phyloP scores from a whole-genome alignment of 768 basidiomycete genomes.

The Suillus lakei region DNA sequence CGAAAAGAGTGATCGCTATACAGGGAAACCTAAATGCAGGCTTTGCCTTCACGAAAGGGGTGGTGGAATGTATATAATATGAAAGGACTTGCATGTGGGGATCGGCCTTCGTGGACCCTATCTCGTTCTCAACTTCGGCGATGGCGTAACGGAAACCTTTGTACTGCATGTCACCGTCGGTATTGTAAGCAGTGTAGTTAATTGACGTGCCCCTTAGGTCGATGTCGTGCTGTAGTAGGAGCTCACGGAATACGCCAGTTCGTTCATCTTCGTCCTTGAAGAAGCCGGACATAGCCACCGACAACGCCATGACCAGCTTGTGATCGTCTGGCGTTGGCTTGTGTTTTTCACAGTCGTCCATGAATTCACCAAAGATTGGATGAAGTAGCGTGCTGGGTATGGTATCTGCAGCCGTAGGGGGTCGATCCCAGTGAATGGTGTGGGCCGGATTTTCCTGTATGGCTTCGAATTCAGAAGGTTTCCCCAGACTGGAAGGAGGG shows the following conservation, averaged over 20 bases:
- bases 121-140: constrained; percentile 24
- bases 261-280: constrained; percentile 19
- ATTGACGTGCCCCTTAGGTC: not conserved
- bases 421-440: too few species aligned
- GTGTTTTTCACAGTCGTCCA: constrained; percentile 12
- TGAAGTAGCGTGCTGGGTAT: constrained; percentile 15
- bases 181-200: constrained; percentile 10
- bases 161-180: constrained; percentile 21
- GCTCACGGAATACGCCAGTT: not conserved
- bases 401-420: not conserved
- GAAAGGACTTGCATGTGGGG: constrained; percentile 30
- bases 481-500: too few species aligned
- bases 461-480: too few species aligned
- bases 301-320: constrained; percentile 20
- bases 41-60: constrained; percentile 8
- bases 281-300: constrained; percentile 25
- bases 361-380: constrained; percentile 14
- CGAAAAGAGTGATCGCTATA: constrained; percentile 26
- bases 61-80: constrained; percentile 25
- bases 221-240: not conserved
- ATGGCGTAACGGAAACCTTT: constrained; percentile 24
- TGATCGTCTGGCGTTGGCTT: constrained; percentile 12
- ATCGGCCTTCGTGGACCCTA: constrained; percentile 23
- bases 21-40: constrained; percentile 27
- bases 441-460: too few species aligned